These are phyloP conservation scores for Populus deltoides DNA, from an alignment of 345 rosid species.

Conservation along the genomic window DNA sequence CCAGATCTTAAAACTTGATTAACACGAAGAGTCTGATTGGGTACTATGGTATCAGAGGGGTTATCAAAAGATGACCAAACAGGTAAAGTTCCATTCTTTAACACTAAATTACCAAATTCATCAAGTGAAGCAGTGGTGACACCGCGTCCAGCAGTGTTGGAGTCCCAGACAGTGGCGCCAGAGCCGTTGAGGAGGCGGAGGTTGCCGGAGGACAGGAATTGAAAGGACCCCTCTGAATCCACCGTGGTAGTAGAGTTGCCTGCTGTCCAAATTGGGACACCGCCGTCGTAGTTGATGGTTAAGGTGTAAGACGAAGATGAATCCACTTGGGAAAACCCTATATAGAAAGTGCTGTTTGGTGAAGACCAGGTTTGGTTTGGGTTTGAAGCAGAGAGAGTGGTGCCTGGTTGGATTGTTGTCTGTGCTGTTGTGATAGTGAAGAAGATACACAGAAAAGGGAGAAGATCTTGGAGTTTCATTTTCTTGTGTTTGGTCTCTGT, in stretches of 20 bases:
- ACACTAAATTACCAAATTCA: conserved; percentile 47
- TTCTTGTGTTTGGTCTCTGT: not conserved
- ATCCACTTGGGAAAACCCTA: conserved; percentile 36
- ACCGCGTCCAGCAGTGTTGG: conserved; percentile 36
- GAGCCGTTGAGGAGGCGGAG: conserved; percentile 61
- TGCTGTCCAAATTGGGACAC: conserved; percentile 51
- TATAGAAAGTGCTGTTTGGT: conserved; percentile 35
- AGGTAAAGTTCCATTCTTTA: conserved; percentile 8
- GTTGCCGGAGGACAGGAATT: conserved; percentile 43
- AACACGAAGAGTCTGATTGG: conserved; percentile 40
- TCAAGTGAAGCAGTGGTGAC: conserved; percentile 51
- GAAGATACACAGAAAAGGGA: not conserved
- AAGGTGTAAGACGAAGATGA: conserved; percentile 40
- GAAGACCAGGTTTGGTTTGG: conserved; percentile 40
- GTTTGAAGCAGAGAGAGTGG: conserved; percentile 43
- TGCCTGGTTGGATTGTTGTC: conserved; percentile 29
- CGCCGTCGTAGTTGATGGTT: conserved; percentile 43
- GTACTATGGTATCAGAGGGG: conserved; percentile 47
- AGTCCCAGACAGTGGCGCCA: conserved; percentile 54
- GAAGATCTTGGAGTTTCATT: conserved; percentile 4
- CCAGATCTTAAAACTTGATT: conserved; percentile 43
- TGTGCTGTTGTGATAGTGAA: conserved; percentile 10
- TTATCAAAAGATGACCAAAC: conserved; percentile 66
- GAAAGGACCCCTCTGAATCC: conserved; percentile 48
- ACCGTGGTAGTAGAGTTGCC: conserved; percentile 32